phyloP scores from a whole-genome alignment of 2,329 filamentous ascomycete species.

The Ascochyta viciae-villosae region DNA sequence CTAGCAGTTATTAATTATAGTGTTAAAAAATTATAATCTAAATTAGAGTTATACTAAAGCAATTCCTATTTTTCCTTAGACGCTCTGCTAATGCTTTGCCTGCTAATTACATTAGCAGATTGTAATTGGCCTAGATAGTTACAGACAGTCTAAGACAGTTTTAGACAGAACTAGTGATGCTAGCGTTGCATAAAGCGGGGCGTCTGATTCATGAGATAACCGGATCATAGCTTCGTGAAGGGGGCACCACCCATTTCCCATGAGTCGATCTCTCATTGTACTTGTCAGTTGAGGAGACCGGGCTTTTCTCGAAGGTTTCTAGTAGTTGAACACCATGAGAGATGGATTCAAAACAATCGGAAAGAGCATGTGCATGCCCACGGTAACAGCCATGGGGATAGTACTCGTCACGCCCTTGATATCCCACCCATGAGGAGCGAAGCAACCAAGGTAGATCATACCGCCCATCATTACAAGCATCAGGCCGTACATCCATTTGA shows the following conservation, averaged over 20 bases:
- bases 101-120: too few relatives aligned
- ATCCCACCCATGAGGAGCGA: slow-evolving; percentile 65
- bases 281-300: not conserved
- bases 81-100: too few relatives aligned
- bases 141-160: too few relatives aligned
- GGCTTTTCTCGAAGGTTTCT: slow-evolving; percentile 22
- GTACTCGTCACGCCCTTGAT: slow-evolving; percentile 67
- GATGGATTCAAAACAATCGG: slow-evolving; percentile 76
- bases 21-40: too few relatives aligned
- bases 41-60: too few relatives aligned
- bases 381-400: slow-evolving; percentile 76
- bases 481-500: slow-evolving; percentile 75
- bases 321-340: slow-evolving; percentile 80
- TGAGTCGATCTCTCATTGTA: not conserved
- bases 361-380: slow-evolving; percentile 70
- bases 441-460: slow-evolving; percentile 69
- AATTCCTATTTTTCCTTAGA: too few relatives aligned
- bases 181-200: too few relatives aligned
- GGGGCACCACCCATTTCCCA: not conserved
- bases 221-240: not conserved
- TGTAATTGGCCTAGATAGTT: not conserved
- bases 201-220: too few relatives aligned
- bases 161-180: too few relatives aligned
- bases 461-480: slow-evolving; percentile 63
- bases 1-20: too few relatives aligned